These are phyloP conservation scores for Termitomyces sp. DNA, from an alignment of 768 basidiomycete species.

Conservation along the genomic window DNA sequence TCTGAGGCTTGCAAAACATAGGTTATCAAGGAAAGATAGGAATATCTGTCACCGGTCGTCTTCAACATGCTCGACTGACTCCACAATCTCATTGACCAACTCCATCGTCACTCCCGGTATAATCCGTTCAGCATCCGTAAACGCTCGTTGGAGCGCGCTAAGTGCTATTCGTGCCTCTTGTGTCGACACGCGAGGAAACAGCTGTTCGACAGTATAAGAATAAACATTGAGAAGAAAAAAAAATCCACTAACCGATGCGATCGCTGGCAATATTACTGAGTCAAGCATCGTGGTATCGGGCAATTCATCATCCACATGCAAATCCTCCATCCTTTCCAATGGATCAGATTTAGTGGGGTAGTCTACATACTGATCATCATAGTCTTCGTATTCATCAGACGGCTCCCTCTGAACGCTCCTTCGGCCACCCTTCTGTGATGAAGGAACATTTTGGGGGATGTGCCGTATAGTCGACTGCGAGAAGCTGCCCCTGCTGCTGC, in stretches of 20 bases:
- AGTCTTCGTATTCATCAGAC: constrained; percentile 66
- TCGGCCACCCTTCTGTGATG: constrained; percentile 25
- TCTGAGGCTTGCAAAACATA: neutral
- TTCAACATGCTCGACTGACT: constrained; percentile 88
- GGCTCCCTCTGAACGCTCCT: constrained; percentile 39
- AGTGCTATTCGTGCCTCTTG: constrained; percentile 87
- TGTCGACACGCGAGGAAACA: constrained; percentile 91
- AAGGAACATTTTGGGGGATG: constrained; percentile 33
- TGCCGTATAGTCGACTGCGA: constrained; percentile 73
- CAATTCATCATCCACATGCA: constrained; percentile 53
- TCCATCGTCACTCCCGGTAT: constrained; percentile 95
- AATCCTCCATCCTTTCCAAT: constrained; percentile 44
- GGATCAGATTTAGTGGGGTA: constrained; percentile 44
- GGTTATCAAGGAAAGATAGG: neutral
- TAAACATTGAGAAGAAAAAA: neutral
- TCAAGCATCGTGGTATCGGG: constrained; percentile 93
- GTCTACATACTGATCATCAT: constrained; percentile 54
- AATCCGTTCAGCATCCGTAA: constrained; percentile 91
- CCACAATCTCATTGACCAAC: constrained; percentile 90
- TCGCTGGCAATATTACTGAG: constrained; percentile 92
- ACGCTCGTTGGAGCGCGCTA: constrained; percentile 83
- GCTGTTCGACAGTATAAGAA: constrained; percentile 36
- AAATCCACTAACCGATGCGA: constrained; percentile 75
- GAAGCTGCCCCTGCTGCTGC: constrained; percentile 35
- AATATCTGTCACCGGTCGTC: constrained; percentile 51